phyloP scores from a whole-genome alignment of 2,329 filamentous ascomycete species.

The Cladophialophora chaetospira region DNA sequence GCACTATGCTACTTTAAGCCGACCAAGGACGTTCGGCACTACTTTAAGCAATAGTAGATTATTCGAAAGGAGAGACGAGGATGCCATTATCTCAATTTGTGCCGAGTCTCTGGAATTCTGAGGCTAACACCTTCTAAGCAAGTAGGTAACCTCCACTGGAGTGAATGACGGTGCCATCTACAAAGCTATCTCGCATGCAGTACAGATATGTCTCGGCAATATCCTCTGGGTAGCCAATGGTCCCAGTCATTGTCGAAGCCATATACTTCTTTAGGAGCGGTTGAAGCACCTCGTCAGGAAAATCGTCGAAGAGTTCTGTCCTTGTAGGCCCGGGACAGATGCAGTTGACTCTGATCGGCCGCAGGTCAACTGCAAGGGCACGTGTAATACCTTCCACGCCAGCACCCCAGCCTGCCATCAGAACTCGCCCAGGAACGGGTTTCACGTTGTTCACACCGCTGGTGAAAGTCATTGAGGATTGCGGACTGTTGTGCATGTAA shows the following conservation, averaged over 20 bases:
- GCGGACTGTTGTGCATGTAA: slow-evolving; percentile 37
- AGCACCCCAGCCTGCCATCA: slow-evolving; percentile 34
- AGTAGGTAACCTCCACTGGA: slow-evolving; percentile 43
- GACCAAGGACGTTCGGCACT: too few relatives aligned
- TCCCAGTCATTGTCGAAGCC: slow-evolving; percentile 35
- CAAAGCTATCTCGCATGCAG: slow-evolving; percentile 48
- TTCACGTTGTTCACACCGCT: slow-evolving; percentile 49
- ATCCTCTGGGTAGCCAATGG: slow-evolving; percentile 39
- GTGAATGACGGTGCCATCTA: slow-evolving; percentile 39
- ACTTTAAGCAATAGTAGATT: too few relatives aligned
- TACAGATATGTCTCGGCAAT: slow-evolving; percentile 49
- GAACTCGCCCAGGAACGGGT: slow-evolving; percentile 54
- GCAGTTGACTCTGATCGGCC: slow-evolving; percentile 46
- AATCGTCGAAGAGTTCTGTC: slow-evolving; percentile 35
- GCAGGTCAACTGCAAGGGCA: slow-evolving; percentile 46
- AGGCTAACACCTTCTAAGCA: too few relatives aligned
- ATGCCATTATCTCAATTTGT: too few relatives aligned
- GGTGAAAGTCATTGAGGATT: slow-evolving; percentile 46
- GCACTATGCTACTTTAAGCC: too few relatives aligned
- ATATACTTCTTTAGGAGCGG: slow-evolving; percentile 41
- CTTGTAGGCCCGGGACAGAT: slow-evolving; percentile 45
- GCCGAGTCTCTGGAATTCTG: too few relatives aligned
- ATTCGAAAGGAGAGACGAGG: too few relatives aligned
- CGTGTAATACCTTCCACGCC: slow-evolving; percentile 40
- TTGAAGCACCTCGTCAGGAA: slow-evolving; percentile 15